phyloP scores from a whole-genome alignment of 202 grass and related monocot genomes.

The Zizania palustris region DNA sequence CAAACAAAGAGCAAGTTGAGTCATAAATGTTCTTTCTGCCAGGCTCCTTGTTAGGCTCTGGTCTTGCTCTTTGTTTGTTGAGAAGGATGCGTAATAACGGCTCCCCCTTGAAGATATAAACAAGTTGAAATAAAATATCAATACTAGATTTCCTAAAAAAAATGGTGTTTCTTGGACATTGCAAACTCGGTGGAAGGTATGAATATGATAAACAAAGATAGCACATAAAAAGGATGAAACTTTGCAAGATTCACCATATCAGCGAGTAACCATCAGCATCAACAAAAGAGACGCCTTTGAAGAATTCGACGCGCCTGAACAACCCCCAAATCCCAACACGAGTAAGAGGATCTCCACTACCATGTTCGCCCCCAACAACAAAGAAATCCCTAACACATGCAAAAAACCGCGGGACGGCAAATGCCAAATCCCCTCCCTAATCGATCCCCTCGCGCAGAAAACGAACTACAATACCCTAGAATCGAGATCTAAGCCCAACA shows the following conservation, averaged over 20 bases:
- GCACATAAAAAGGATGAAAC: neutral
- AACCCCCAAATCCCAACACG: neutral
- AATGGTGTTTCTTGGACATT: slow-evolving; percentile 16
- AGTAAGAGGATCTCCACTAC: slow-evolving; percentile 5
- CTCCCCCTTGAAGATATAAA: neutral
- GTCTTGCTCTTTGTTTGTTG: neutral
- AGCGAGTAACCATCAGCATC: neutral
- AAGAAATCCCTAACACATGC: neutral
- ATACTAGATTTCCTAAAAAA: neutral
- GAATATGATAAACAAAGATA: slow-evolving; percentile 34
- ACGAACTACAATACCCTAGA: neutral
- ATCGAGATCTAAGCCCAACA: slow-evolving; percentile 10
- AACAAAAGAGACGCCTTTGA: neutral
- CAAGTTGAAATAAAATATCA: neutral
- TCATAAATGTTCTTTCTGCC: neutral
- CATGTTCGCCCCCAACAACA: neutral
- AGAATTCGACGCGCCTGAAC: neutral
- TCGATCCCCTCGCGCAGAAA: neutral
- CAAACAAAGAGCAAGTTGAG: neutral
- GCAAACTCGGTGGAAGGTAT: neutral
- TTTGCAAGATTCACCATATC: neutral
- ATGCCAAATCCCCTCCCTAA: neutral
- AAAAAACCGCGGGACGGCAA: neutral
- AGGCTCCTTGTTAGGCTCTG: neutral
- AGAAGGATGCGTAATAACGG: neutral